A percentile compares a stretch with the other conserved stretches of the same genome.
Conservation (phyloP, 768 basidiomycete species). For the Cantharellus anzutake region DNA sequence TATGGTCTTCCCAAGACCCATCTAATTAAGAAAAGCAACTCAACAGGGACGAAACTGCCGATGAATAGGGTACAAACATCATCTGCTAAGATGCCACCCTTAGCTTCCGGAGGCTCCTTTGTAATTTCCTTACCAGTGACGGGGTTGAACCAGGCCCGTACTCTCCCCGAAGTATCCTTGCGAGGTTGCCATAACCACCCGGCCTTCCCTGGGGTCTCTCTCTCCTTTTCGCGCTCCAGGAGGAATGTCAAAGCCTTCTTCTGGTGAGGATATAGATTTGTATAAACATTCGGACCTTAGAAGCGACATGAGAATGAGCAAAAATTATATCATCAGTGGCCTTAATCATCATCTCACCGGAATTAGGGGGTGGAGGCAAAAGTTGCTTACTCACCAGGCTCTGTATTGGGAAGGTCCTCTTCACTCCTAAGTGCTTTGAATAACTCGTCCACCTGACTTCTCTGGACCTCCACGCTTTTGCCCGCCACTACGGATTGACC, state of each 20-base stretch:
- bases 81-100: constrained; percentile 87
- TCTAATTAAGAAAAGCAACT: constrained; percentile 27
- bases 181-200: constrained; percentile 26
- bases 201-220: constrained; percentile 19
- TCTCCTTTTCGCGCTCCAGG: constrained; percentile 67
- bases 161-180: constrained; percentile 17
- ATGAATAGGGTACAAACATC: constrained; percentile 44
- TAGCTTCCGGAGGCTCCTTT: constrained; percentile 48
- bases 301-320: neutral
- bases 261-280: constrained; percentile 88
- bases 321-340: neutral
- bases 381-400: constrained; percentile 44
- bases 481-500: constrained; percentile 31
- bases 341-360: neutral
- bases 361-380: neutral
- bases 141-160: constrained; percentile 47
- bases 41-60: constrained; percentile 6
- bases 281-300: constrained; percentile 37
- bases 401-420: constrained; percentile 70
- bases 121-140: constrained; percentile 66
- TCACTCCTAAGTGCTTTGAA: constrained; percentile 79
- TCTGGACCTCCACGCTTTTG: constrained; percentile 78
- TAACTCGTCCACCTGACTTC: constrained; percentile 84
- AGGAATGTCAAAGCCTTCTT: constrained; percentile 95
- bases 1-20: constrained; percentile 97